These are phyloP conservation scores for Pythium volutum DNA, from an alignment of 352 stramenopile species.

Conservation along the genomic window DNA sequence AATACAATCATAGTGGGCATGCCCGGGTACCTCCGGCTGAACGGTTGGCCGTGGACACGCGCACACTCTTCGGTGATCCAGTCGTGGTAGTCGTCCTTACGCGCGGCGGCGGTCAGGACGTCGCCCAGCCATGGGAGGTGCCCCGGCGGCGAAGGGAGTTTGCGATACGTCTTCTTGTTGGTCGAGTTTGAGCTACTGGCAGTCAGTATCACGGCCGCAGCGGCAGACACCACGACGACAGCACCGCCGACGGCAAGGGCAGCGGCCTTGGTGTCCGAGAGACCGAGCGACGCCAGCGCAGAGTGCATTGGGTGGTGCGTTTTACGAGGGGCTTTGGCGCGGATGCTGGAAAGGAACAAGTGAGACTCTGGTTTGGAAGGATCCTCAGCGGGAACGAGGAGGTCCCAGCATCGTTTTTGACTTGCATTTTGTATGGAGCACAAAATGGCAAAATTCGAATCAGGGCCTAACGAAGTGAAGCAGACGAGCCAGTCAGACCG, in stretches of 20 bases:
- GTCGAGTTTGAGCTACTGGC: neutral
- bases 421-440: too few species aligned
- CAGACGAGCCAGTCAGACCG: too few species aligned
- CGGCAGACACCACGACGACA: neutral
- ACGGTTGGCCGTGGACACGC: constrained; percentile 17
- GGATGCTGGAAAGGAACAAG: too few species aligned
- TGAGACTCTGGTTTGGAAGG: too few species aligned
- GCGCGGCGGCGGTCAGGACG: neutral
- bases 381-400: too few species aligned
- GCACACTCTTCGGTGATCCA: constrained; percentile 3
- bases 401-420: too few species aligned
- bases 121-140: constrained; percentile 11
- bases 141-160: neutral
- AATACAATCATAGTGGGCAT: constrained; percentile 21
- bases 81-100: constrained; percentile 7
- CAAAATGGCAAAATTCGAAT: too few species aligned
- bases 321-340: too few species aligned
- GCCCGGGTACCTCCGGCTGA: constrained; percentile 15
- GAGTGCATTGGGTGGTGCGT: too few species aligned
- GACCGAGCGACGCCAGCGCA: constrained; percentile 1
- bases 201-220: neutral
- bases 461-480: too few species aligned
- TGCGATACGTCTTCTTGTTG: neutral
- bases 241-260: neutral
- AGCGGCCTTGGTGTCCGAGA: neutral